phyloP scores from a whole-genome alignment of 2,329 filamentous ascomycete species.

The Fusarium denticulatum region DNA sequence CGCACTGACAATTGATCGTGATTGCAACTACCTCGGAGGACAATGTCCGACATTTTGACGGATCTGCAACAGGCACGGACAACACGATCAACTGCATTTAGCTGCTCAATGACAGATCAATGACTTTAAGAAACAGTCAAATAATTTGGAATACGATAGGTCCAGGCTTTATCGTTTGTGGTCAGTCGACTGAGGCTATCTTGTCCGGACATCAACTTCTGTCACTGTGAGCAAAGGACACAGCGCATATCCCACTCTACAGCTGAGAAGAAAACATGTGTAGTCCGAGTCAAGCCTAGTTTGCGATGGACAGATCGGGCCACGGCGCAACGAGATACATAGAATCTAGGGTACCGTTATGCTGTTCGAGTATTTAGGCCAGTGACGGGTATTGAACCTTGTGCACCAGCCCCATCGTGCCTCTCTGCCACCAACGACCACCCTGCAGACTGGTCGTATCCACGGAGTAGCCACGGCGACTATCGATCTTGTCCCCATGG shows the following conservation, averaged over 20 bases:
- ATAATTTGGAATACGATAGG: not conserved
- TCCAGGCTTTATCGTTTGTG: not conserved
- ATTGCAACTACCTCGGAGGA: not conserved
- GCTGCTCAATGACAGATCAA: slow-evolving; percentile 16
- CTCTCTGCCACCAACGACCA: slow-evolving; percentile 15
- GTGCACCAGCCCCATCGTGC: slow-evolving; percentile 5
- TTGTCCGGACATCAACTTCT: not conserved
- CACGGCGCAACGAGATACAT: not conserved
- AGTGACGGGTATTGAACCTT: slow-evolving; percentile 4
- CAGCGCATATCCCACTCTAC: not conserved
- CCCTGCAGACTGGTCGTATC: slow-evolving; percentile 23
- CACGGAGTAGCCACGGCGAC: slow-evolving; percentile 21
- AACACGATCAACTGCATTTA: not conserved
- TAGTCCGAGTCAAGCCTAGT: not conserved
- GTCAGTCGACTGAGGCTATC: not conserved
- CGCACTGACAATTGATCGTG: not conserved
- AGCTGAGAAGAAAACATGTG: not conserved
- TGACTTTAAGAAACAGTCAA: not conserved
- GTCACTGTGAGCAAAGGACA: not conserved
- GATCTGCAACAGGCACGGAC: not conserved
- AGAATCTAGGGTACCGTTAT: not conserved
- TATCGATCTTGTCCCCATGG: slow-evolving; percentile 28
- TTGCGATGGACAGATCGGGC: not conserved
- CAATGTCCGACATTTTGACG: not conserved
- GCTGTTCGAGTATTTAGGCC: not conserved